Base-by-base conservation (phyloP, 495 filamentous ascomycete genomes). In the Talaromyces proteolyticus region DNA sequence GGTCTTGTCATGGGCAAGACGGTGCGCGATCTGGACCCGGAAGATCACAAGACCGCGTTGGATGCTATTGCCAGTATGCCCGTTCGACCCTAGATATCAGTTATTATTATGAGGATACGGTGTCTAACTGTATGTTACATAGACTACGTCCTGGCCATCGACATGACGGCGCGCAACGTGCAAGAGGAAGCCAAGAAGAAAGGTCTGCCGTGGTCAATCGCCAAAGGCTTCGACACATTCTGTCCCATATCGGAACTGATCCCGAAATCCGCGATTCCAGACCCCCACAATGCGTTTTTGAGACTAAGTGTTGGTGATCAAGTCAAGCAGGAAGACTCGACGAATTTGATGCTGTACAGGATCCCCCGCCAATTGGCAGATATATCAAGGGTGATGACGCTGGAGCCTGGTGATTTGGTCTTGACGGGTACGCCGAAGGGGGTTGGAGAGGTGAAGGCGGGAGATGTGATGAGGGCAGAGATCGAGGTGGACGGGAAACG, bases 191-290 rank as follows among this genome's bases (percentile, higher is more conserved):
- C 90, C 49, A 97, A 96, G 78, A 88, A 87, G 70, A 94, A 94
- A 74, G 88, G 92, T 14, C 80, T 96, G n/a, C 93, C 93, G 14
- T 98, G 93, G 93, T 79, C 84, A 49, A 93, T 96, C 53, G 82
- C 86, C 52, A 98, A 98, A 72, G 94, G 94, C 36, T 96, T 96
- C 65, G 94, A 97, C 61, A 97, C 93, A 18, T 98, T 98, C 75
- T 76, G 91, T 8, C 93, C 93, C 42, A 77, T 98, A 52, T 86
- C 80, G 54, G 69, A 85, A 37, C 75, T 84, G 49, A 95, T 98
- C 53, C 66, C 79, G 38, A 93, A 91, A 70, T 73, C 80, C 17
- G 70, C 69, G 49, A 87, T 97, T 53, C 84, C 87, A 12, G 83
- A 96, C 72, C 93, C 93, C 26, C 89, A 96, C 60, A 80, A 89